Conservation (phyloP, 2,329 filamentous ascomycete species). For the Sporothrix luriei region DNA sequence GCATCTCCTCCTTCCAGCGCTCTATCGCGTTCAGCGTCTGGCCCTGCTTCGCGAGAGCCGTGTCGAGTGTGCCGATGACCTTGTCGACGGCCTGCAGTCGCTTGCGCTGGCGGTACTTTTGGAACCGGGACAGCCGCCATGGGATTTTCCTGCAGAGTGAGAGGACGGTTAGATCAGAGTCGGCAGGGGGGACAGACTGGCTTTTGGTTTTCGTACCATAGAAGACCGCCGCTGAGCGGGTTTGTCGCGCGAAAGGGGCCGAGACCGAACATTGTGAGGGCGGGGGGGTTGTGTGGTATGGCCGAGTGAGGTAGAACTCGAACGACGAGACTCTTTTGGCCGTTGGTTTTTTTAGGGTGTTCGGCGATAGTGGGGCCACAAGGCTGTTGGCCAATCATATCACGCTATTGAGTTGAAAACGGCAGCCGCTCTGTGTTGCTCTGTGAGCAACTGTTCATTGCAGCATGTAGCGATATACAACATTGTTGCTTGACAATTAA, state of each 20-base stretch:
- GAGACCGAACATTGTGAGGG: slow-evolving; percentile 73
- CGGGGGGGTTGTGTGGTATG: slow-evolving; percentile 17
- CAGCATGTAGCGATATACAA: not conserved
- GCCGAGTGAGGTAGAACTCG: not conserved
- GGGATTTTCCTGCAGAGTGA: slow-evolving; percentile 78
- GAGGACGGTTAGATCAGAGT: slow-evolving; percentile 2
- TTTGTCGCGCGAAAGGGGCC: slow-evolving; percentile 79
- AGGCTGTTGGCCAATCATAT: slow-evolving; percentile 24
- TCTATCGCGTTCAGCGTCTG: slow-evolving; percentile 76
- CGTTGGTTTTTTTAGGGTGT: slow-evolving; percentile 29
- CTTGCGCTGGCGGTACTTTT: slow-evolving; percentile 84
- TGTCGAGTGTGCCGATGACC: slow-evolving; percentile 81
- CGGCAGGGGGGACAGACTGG: not conserved
- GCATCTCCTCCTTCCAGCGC: slow-evolving; percentile 95
- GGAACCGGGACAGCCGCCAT: slow-evolving; percentile 89
- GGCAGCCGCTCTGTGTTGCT: not conserved
- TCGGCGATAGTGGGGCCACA: not conserved
- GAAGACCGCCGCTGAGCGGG: slow-evolving; percentile 74
- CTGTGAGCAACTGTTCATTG: not conserved
- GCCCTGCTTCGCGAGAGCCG: slow-evolving; percentile 73
- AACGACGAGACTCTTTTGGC: slow-evolving; percentile 10
- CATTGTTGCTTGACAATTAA: not conserved
- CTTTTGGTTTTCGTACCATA: slow-evolving; percentile 62
- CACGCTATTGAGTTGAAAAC: not conserved
- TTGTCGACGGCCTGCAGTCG: slow-evolving; percentile 82